These are phyloP conservation scores for Corylus americana DNA, from an alignment of 306 rosid genomes.

Conservation along the genomic window DNA sequence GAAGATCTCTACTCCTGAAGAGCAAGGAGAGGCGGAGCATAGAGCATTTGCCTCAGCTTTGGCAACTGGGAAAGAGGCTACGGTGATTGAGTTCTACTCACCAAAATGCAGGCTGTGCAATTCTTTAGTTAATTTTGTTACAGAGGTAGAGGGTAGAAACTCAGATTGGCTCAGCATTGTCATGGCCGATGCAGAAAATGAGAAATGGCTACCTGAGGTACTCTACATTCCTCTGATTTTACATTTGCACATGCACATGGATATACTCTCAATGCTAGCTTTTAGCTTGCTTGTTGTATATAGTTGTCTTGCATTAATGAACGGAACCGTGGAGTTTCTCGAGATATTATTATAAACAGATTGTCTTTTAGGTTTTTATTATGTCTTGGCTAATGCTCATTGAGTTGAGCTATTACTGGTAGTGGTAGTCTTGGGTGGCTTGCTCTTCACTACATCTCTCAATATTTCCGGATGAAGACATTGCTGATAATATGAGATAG, in stretches of 20 bases:
- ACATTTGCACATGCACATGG: too few species aligned
- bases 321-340: neutral
- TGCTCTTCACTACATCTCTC: neutral
- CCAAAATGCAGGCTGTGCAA: constrained; percentile 84
- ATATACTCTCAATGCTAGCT: neutral
- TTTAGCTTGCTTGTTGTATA: neutral
- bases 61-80: constrained; percentile 71
- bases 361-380: neutral
- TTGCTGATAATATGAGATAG: neutral
- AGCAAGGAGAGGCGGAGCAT: constrained; percentile 78
- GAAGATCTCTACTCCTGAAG: constrained; percentile 33
- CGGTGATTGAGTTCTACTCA: constrained; percentile 77
- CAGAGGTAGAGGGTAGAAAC: constrained; percentile 67
- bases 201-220: constrained; percentile 83
- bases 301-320: neutral
- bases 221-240: neutral
- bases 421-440: neutral
- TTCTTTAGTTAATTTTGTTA: constrained; percentile 58
- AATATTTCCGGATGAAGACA: neutral
- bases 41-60: constrained; percentile 84
- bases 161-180: constrained; percentile 75
- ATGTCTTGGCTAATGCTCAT: neutral
- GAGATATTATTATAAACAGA: neutral
- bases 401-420: neutral
- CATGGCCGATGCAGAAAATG: constrained; percentile 93